These are phyloP conservation scores for Volvox africanus DNA, from an alignment of 139 green algal species.

Conservation along the genomic window DNA sequence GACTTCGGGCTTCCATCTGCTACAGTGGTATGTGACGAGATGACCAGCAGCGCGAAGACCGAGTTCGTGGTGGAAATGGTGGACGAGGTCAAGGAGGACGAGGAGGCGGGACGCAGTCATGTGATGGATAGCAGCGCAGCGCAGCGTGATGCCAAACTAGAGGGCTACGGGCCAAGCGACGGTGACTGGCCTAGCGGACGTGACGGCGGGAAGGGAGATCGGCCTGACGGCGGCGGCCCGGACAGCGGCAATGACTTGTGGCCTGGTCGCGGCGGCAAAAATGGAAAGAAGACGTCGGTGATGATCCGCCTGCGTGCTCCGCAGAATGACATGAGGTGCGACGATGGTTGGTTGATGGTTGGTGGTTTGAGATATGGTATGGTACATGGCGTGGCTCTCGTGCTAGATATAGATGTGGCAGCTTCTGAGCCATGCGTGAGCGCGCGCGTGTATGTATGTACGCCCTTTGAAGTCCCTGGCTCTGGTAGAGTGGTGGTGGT, in stretches of 20 bases:
- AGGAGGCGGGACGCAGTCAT: not conserved
- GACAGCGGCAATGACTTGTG: not conserved
- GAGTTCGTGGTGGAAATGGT: conserved; percentile 35
- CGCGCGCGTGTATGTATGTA: too few relatives aligned
- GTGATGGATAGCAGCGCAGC: not conserved
- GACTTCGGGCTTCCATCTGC: not conserved
- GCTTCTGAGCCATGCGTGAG: too few relatives aligned
- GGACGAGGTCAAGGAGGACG: not conserved
- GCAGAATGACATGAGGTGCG: not conserved
- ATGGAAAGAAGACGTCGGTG: not conserved
- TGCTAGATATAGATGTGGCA: too few relatives aligned
- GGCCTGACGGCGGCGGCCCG: not conserved
- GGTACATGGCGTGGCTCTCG: too few relatives aligned
- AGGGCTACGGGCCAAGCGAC: not conserved
- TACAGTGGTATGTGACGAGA: conserved; percentile 30
- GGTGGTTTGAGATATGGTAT: too few relatives aligned
- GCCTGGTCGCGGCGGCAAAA: not conserved
- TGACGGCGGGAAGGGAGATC: not conserved
- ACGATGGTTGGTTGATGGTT: not conserved
- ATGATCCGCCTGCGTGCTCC: conserved; percentile 16
- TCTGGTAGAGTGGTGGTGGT: too few relatives aligned
- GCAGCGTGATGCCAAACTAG: not conserved
- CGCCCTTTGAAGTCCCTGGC: too few relatives aligned
- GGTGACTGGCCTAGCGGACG: conserved; percentile 4
- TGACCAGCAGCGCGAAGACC: not conserved